These are phyloP conservation scores for Neofusicoccum ribis DNA, from an alignment of 2,329 filamentous ascomycete species.

Conservation along the genomic window DNA sequence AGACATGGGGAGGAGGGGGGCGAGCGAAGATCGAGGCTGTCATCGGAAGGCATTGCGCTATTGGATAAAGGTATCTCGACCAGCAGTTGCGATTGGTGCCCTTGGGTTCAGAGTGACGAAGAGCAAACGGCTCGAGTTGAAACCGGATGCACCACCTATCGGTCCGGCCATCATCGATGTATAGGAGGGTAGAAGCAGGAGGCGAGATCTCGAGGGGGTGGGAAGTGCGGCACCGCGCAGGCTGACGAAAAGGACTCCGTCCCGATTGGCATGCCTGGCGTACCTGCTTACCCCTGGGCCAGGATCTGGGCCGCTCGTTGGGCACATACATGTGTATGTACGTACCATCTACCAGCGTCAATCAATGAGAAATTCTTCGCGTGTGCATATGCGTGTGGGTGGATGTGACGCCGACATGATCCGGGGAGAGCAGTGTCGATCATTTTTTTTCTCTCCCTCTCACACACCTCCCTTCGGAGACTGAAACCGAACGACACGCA, in stretches of 20 bases:
- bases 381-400: too few species aligned
- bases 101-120: not conserved
- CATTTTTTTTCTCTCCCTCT: not conserved
- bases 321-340: too few species aligned
- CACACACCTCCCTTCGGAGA: too few species aligned
- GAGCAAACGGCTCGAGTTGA: not conserved
- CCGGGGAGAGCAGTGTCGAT: not conserved
- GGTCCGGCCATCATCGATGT: not conserved
- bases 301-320: too few species aligned
- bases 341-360: too few species aligned
- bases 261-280: not conserved
- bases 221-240: not conserved
- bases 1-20: too few species aligned
- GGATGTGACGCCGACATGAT: not conserved
- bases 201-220: not conserved
- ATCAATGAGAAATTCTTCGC: too few species aligned
- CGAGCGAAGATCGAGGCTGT: too few species aligned
- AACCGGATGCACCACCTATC: not conserved
- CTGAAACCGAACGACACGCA: not conserved
- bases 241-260: not conserved
- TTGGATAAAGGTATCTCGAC: not conserved
- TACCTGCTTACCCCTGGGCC: too few species aligned
- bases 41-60: too few species aligned
- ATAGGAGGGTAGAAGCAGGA: not conserved
- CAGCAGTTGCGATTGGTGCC: not conserved